Conservation (phyloP, 2,329 filamentous ascomycete species). For the Aspergillus cejpii region DNA sequence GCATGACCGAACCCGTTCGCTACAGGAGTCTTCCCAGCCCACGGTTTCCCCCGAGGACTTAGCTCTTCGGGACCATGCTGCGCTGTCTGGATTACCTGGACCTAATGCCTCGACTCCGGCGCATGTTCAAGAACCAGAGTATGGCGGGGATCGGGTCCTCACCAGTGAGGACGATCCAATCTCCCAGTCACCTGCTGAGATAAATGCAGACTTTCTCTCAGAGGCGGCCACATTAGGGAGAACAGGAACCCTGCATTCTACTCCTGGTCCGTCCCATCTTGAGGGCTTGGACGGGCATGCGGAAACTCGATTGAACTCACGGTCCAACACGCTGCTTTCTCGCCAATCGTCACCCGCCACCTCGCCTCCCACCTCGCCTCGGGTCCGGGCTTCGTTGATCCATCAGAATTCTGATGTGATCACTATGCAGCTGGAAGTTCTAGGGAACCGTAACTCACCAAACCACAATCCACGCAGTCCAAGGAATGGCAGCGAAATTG, state of each 20-base stretch:
- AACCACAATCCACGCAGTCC: slow-evolving; percentile 15
- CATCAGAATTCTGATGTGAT: slow-evolving; percentile 41
- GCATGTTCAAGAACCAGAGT: slow-evolving; percentile 15
- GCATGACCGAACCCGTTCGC: slow-evolving; percentile 10
- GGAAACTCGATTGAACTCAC: slow-evolving; percentile 26
- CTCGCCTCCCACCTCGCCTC: slow-evolving; percentile 39
- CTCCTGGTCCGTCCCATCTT: slow-evolving; percentile 9
- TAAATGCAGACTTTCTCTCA: slow-evolving; percentile 29
- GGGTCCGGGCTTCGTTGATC: slow-evolving; percentile 38
- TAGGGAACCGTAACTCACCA: slow-evolving; percentile 28
- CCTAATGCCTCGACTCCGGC: slow-evolving; percentile 10
- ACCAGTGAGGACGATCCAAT: slow-evolving; percentile 33
- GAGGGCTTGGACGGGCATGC: slow-evolving; percentile 7
- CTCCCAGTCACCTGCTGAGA: slow-evolving; percentile 36
- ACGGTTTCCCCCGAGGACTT: slow-evolving; percentile 14
- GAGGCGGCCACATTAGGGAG: slow-evolving; percentile 23
- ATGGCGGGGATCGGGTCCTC: slow-evolving; percentile 19
- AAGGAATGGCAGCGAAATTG: slow-evolving; percentile 10
- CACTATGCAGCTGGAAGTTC: slow-evolving; percentile 41
- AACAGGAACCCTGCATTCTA: slow-evolving; percentile 16
- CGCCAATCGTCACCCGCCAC: slow-evolving; percentile 36
- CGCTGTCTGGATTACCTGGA: slow-evolving; percentile 9
- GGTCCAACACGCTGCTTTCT: slow-evolving; percentile 38
- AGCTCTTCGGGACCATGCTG: slow-evolving; percentile 11
- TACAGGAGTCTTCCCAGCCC: slow-evolving; percentile 10